Percentiles rank a stretch among this genome's conserved stretches.
Evolutionary conservation across 2,329 filamentous ascomycete species (phyloP).

Genomic region (Beauveria brongniartii): DNA sequence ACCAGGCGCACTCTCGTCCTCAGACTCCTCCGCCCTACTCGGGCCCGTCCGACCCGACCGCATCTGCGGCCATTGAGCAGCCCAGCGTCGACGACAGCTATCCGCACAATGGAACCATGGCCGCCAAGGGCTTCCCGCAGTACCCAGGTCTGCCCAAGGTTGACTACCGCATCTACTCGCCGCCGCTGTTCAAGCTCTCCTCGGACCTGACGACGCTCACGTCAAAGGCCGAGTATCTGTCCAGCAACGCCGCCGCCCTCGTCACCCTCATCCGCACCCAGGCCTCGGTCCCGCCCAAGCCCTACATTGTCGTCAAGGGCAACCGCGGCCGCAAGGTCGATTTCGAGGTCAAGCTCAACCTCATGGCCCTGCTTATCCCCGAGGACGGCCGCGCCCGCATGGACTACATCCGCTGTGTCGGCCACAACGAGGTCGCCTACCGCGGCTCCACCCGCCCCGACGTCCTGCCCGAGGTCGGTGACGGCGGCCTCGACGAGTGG

Average conservation of each 20-base stretch:
- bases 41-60: slow-evolving; percentile 20
- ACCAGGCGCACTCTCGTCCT: not conserved
- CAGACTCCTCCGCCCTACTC: slow-evolving; percentile 28
- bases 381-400: slow-evolving; percentile 36
- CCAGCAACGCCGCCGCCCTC: slow-evolving; percentile 36
- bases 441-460: slow-evolving; percentile 38
- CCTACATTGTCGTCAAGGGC: slow-evolving; percentile 41
- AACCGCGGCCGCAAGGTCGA: slow-evolving; percentile 36
- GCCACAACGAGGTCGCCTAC: slow-evolving; percentile 39
- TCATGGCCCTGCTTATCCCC: slow-evolving; percentile 44
- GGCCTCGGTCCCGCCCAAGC: slow-evolving; percentile 47
- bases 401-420: slow-evolving; percentile 47
- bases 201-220: slow-evolving; percentile 39
- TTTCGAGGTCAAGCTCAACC: slow-evolving; percentile 46
- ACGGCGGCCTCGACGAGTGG: slow-evolving; percentile 40
- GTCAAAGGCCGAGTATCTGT: slow-evolving; percentile 40
- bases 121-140: slow-evolving; percentile 20
- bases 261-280: slow-evolving; percentile 38
- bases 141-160: slow-evolving; percentile 40
- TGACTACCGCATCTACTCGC: slow-evolving; percentile 45
- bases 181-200: slow-evolving; percentile 43
- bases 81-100: slow-evolving; percentile 11
- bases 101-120: slow-evolving; percentile 15
- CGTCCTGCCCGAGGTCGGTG: slow-evolving; percentile 34
- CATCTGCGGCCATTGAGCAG: slow-evolving; percentile 9